phyloP scores from a whole-genome alignment of 352 stramenopile species.

The Halophytophthora batemanensis region DNA sequence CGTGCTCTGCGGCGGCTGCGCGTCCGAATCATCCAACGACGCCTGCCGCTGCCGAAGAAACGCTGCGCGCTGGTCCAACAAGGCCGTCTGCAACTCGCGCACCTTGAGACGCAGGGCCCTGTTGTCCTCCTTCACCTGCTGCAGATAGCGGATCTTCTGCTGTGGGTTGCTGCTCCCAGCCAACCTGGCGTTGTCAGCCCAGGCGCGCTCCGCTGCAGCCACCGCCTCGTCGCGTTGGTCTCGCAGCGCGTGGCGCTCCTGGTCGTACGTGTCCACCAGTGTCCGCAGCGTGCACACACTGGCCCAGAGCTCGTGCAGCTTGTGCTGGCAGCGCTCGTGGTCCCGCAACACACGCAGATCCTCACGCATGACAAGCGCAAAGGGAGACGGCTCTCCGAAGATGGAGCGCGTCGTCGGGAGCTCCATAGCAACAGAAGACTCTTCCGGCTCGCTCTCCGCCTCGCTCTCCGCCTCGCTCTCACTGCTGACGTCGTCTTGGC shows the following conservation, averaged over 20 bases:
- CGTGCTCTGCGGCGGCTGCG: neutral
- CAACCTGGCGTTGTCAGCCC: constrained; percentile 53
- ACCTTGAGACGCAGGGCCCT: constrained; percentile 41
- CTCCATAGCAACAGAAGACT: constrained; percentile 8
- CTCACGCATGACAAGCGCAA: constrained; percentile 27
- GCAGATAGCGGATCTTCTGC: constrained; percentile 72
- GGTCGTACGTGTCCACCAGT: constrained; percentile 57
- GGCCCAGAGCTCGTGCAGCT: constrained; percentile 70
- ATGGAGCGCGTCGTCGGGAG: constrained; percentile 9
- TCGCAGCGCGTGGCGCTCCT: constrained; percentile 45
- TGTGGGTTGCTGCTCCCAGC: constrained; percentile 62
- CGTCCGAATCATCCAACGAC: neutral
- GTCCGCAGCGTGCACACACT: constrained; percentile 56
- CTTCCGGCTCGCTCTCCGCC: neutral
- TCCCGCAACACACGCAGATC: constrained; percentile 22
- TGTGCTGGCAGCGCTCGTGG: constrained; percentile 58
- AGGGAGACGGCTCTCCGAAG: constrained; percentile 20
- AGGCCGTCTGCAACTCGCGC: constrained; percentile 46
- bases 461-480: neutral
- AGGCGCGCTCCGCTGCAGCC: constrained; percentile 47
- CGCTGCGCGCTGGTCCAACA: constrained; percentile 20
- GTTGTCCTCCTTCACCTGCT: constrained; percentile 73
- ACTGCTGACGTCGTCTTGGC: neutral
- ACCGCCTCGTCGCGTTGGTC: constrained; percentile 60
- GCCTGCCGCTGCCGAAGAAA: neutral